phyloP scores from a whole-genome alignment of 73 alveolate genomes.

The Effrenium voratum region DNA sequence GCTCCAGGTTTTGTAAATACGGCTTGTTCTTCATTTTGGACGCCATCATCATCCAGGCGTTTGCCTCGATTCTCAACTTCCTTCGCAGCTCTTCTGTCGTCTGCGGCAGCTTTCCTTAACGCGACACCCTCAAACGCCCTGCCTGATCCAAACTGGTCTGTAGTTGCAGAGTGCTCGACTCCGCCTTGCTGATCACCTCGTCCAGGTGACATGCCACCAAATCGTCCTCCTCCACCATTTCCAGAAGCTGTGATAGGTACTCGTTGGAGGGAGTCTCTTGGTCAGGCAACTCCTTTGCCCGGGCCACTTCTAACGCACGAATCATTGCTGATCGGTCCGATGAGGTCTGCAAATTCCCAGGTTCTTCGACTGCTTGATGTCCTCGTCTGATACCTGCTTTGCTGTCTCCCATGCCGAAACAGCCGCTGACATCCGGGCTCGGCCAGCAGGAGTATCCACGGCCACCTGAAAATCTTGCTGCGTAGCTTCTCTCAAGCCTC shows the following conservation, averaged over 20 bases:
- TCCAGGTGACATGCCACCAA: neutral
- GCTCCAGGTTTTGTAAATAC: neutral
- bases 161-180: neutral
- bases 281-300: neutral
- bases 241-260: neutral
- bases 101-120: neutral
- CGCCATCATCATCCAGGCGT: neutral
- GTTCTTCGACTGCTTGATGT: neutral
- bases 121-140: neutral
- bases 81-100: neutral
- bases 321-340: constrained; percentile 1
- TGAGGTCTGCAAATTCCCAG: neutral
- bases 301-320: neutral
- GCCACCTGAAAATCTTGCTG: neutral
- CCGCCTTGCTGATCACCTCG: neutral
- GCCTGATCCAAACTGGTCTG: neutral
- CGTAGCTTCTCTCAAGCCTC: neutral
- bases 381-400: neutral
- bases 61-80: neutral
- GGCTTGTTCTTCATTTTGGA: neutral
- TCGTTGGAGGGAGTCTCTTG: neutral
- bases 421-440: neutral
- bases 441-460: neutral
- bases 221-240: neutral
- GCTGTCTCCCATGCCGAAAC: neutral